These are phyloP conservation scores for Toxicodendron radicans DNA, from an alignment of 345 rosid species.

Conservation along the genomic window DNA sequence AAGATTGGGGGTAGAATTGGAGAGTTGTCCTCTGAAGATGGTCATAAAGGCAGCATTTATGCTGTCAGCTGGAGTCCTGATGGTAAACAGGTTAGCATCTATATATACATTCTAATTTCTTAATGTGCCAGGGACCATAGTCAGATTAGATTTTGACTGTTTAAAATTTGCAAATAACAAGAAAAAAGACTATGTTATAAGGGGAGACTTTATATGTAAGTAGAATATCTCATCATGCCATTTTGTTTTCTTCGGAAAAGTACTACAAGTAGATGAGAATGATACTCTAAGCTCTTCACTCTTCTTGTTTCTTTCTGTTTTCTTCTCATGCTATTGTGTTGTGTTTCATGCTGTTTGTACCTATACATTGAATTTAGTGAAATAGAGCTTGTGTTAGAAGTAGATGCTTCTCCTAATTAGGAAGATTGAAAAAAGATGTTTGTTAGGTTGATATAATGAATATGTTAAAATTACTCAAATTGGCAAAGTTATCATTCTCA, in stretches of 20 bases:
- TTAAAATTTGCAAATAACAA: neutral
- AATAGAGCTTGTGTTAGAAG: neutral
- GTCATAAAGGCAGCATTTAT: conserved; percentile 90
- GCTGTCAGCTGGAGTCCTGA: conserved; percentile 95
- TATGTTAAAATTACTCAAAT: neutral
- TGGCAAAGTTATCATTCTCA: neutral
- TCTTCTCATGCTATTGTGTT: neutral
- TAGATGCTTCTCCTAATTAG: neutral
- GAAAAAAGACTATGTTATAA: neutral
- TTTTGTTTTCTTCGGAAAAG: neutral
- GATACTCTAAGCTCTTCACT: neutral
- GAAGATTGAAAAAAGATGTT: neutral
- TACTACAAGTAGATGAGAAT: neutral
- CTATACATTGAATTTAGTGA: neutral
- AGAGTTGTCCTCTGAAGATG: conserved; percentile 69
- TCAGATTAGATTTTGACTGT: neutral
- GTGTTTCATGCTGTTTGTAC: too few relatives aligned
- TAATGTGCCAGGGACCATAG: neutral
- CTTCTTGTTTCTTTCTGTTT: too few relatives aligned
- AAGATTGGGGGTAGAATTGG: conserved; percentile 81
- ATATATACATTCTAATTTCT: too few relatives aligned
- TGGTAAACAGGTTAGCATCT: conserved; percentile 72
- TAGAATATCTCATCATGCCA: neutral
- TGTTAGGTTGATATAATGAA: neutral
- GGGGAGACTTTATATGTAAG: neutral